phyloP scores from a whole-genome alignment of 2,329 filamentous ascomycete species.

The Pestalotiopsis sp. region DNA sequence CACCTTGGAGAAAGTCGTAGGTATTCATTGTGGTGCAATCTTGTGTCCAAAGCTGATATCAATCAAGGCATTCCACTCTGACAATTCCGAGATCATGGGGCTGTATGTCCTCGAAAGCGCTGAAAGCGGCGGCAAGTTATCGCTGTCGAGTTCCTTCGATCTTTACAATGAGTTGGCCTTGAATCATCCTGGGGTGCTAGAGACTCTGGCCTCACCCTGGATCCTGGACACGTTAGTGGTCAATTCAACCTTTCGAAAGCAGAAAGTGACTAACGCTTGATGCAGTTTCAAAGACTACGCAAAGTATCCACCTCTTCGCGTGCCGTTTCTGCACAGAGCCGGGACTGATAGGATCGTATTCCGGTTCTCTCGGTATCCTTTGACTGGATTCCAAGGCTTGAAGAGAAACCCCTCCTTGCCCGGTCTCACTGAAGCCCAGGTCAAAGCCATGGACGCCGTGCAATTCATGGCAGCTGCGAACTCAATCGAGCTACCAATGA shows the following conservation, averaged over 20 bases:
- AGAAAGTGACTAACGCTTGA: neutral
- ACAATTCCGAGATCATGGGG: conserved; percentile 18
- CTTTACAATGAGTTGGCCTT: conserved; percentile 17
- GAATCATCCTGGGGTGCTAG: conserved; percentile 17
- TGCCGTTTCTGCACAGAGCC: conserved; percentile 6
- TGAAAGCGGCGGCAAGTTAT: conserved; percentile 15
- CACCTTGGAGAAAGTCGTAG: neutral
- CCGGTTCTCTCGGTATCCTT: conserved; percentile 19
- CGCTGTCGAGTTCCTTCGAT: conserved; percentile 18
- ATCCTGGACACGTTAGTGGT: conserved; percentile 18
- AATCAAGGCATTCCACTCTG: conserved; percentile 19
- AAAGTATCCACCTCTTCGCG: neutral
- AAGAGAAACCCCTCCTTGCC: conserved; percentile 14
- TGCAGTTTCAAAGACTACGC: conserved; percentile 1
- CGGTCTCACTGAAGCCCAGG: conserved; percentile 10
- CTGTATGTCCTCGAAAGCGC: conserved; percentile 19
- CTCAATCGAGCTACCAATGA: neutral
- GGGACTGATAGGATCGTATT: conserved; percentile 18
- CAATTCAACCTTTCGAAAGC: neutral
- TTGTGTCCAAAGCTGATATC: neutral
- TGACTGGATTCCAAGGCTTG: conserved; percentile 15
- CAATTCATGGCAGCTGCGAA: neutral
- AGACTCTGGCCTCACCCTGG: conserved; percentile 18
- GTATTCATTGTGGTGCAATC: neutral
- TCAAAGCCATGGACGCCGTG: neutral